These are phyloP conservation scores for Verticillium dahliae DNA, from an alignment of 2,329 filamentous ascomycete genomes.

Conservation along the genomic window DNA sequence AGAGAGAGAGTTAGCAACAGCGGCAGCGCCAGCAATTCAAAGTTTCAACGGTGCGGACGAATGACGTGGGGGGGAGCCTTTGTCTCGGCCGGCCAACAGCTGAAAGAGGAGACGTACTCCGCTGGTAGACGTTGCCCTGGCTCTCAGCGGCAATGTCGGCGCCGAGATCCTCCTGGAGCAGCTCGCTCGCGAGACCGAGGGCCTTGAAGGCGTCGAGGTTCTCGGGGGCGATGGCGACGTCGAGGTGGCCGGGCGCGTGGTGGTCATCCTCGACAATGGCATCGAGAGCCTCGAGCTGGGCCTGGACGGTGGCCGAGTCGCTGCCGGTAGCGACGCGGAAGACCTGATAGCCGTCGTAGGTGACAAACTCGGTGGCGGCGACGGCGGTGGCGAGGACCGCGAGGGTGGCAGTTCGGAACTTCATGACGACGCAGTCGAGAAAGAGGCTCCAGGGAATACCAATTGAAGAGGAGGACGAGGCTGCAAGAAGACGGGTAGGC, in stretches of 20 bases:
- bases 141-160: conserved; percentile 15
- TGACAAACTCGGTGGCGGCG: conserved; percentile 14
- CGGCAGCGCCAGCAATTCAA: not conserved
- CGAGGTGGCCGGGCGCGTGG: conserved; percentile 13
- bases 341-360: conserved; percentile 39
- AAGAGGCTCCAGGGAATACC: not conserved
- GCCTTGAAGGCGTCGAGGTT: conserved; percentile 13
- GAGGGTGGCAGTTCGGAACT: not conserved
- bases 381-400: conserved; percentile 2
- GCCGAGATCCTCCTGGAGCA: conserved; percentile 17
- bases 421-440: not conserved
- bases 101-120: not conserved
- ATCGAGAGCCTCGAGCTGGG: conserved; percentile 11
- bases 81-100: not conserved
- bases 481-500: not conserved
- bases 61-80: not conserved
- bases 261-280: conserved; percentile 18
- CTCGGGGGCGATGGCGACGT: conserved; percentile 18
- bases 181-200: conserved; percentile 14
- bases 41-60: not conserved
- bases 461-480: not conserved
- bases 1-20: not conserved
- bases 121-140: not conserved
- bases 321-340: conserved; percentile 22
- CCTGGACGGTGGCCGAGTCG: conserved; percentile 9